A percentile compares a stretch with the other conserved stretches of the same genome.
These are phyloP conservation scores for Emmonsiellopsis sp. DNA, from an alignment of 2,329 filamentous ascomycete species.

Conservation along the genomic window DNA sequence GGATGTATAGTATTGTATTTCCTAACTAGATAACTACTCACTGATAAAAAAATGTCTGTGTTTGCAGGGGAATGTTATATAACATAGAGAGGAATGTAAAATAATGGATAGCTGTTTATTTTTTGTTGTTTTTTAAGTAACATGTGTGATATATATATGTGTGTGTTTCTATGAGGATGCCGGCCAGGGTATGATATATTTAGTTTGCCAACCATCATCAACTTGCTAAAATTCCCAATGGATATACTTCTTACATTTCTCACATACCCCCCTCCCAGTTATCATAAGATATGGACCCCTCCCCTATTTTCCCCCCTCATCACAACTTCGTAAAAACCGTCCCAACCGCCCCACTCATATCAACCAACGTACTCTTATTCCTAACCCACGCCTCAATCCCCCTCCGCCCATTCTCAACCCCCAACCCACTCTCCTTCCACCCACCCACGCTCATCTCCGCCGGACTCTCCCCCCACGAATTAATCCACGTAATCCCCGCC, in stretches of 20 bases:
- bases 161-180: too few relatives aligned
- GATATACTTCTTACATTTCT: too few relatives aligned
- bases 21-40: too few relatives aligned
- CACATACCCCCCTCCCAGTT: too few relatives aligned
- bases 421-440: slow-evolving; percentile 84
- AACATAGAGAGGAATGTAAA: not conserved
- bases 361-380: slow-evolving; percentile 82
- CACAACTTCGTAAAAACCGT: slow-evolving; percentile 67
- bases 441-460: slow-evolving; percentile 89
- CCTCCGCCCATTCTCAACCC: slow-evolving; percentile 74
- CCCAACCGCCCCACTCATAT: slow-evolving; percentile 62
- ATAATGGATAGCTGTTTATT: not conserved
- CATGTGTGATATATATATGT: too few relatives aligned
- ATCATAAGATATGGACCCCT: not conserved
- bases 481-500: slow-evolving; percentile 85
- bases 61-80: too few relatives aligned
- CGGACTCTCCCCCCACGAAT: slow-evolving; percentile 86
- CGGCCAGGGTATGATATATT: too few relatives aligned
- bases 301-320: slow-evolving; percentile 7
- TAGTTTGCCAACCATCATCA: too few relatives aligned
- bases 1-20: too few relatives aligned
- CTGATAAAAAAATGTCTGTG: not conserved
- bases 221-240: not conserved
- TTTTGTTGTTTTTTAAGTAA: not conserved
- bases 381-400: slow-evolving; percentile 74